Percentiles rank a stretch among this genome's conserved stretches.
Conservation (phyloP, 2,329 filamentous ascomycete species). For the Aspergillus awamori region DNA sequence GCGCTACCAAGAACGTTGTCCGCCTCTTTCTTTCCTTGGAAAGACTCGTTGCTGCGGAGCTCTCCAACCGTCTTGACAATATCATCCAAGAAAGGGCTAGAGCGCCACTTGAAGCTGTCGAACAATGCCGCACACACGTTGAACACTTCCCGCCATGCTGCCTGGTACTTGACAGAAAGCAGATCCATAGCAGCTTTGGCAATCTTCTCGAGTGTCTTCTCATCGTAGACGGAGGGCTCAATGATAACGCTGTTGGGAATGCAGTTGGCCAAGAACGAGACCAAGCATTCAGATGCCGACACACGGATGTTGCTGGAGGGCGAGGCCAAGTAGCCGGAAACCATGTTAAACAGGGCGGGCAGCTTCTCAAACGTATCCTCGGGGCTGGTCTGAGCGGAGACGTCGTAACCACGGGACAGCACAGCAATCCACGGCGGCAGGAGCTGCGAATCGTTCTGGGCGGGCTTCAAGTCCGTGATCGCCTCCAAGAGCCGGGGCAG, state of each 20-base stretch:
- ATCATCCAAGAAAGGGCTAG: slow-evolving; percentile 74
- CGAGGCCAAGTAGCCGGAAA: slow-evolving; percentile 80
- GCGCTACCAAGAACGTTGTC: slow-evolving; percentile 88
- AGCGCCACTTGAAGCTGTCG: slow-evolving; percentile 80
- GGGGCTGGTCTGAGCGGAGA: slow-evolving; percentile 83
- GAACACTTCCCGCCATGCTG: slow-evolving; percentile 94
- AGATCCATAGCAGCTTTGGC: slow-evolving; percentile 71
- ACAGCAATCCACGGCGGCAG: slow-evolving; percentile 97
- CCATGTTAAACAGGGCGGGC: slow-evolving; percentile 78
- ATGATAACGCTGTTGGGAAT: slow-evolving; percentile 80
- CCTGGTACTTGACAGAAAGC: slow-evolving; percentile 87
- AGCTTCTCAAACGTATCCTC: slow-evolving; percentile 91
- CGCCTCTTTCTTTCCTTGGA: slow-evolving; percentile 91
- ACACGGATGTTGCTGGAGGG: slow-evolving; percentile 90
- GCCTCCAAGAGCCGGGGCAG: slow-evolving; percentile 86
- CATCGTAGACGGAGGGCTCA: slow-evolving; percentile 88
- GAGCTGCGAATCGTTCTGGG: slow-evolving; percentile 90
- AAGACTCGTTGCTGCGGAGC: slow-evolving; percentile 82
- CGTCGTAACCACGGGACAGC: slow-evolving; percentile 89
- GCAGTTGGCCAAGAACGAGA: slow-evolving; percentile 90
- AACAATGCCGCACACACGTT: slow-evolving; percentile 85
- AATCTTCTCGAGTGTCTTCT: slow-evolving; percentile 83
- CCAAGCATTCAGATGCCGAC: slow-evolving; percentile 90
- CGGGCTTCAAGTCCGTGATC: slow-evolving; percentile 87
- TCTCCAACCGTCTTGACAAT: slow-evolving; percentile 82